Evolutionary conservation across 257 asterid genomes (phyloP).

Genomic region (Capsicum pubescens): DNA sequence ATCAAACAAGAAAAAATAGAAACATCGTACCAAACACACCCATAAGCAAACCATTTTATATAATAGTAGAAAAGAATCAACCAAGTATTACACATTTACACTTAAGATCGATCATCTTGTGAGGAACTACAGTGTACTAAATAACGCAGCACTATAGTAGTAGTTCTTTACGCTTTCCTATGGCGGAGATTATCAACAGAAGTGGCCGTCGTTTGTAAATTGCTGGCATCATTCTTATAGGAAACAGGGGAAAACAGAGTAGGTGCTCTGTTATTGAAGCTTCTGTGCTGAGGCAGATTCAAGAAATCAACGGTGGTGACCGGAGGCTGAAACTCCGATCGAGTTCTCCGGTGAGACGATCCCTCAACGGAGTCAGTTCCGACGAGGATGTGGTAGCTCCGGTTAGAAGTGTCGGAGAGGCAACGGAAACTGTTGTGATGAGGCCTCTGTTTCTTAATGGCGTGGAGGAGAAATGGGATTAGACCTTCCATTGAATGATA

Average conservation of each 20-base stretch:
- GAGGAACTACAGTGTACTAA: not conserved
- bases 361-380: conserved; percentile 47
- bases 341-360: conserved; percentile 53
- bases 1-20: too few species aligned
- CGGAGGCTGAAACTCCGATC: conserved; percentile 44
- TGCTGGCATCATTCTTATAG: not conserved
- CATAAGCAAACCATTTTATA: not conserved
- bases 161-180: not conserved
- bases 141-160: not conserved
- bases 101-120: not conserved
- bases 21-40: too few species aligned
- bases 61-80: not conserved
- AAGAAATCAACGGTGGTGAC: conserved; percentile 26
- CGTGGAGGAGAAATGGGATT: conserved; percentile 62
- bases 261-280: conserved; percentile 22
- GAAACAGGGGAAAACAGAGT: not conserved
- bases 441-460: conserved; percentile 59
- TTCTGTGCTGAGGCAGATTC: conserved; percentile 29
- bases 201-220: not conserved
- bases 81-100: not conserved
- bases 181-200: not conserved
- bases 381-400: conserved; percentile 60
- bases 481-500: conserved; percentile 64
- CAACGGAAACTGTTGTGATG: conserved; percentile 46
- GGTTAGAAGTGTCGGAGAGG: conserved; percentile 58